Base-by-base conservation (phyloP, 108 stramenopile genomes). In the Pseudonitzschia multiseries region DNA sequence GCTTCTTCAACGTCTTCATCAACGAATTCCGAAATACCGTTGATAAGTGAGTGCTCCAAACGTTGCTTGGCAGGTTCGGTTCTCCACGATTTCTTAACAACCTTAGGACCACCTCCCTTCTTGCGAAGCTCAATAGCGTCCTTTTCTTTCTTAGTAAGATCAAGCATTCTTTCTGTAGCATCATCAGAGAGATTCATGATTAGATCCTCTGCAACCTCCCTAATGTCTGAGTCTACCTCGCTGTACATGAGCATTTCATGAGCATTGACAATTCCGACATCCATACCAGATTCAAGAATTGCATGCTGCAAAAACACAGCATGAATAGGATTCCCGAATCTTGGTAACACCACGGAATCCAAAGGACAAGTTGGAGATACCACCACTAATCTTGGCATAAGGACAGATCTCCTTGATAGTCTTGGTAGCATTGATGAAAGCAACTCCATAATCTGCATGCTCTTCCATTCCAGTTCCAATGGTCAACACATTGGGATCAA, bases 201-300 rank as follows among this genome's bases (percentile, higher is more conserved):
- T n/a, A 96, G 81, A 60, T 97, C 89, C 71, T 98, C 98, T 59
- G 89, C 89, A 20, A 89, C 81, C 48, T 81, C 62, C 24, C 77
- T 86, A 17, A 99, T 78, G 27, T 96, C 95, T 21, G 85, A 75
- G 57, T 96, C 93, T 29, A 99, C 87, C 68, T 97, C 96, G 62
- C 81, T 78, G 59, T 93, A 71, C 9, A 84, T 75, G 24, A 97
- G 68, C 89, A 99, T 91, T 77, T 98, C 96, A 33, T 93, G 82
- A 10, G 98, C 93, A 83, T 99, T 99, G 40, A 99, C 99, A 76
- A 99, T 99, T 70, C 99, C 99, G 66, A 99, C 95, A 85, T 99
- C 99, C 99, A 99, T 99, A 41, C 99, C 99, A 46, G 96, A 89
- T 64, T 97, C 84, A 66, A 87, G 26, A 60, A 95, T 95, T 8